A percentile compares a stretch with the other conserved stretches of the same genome.
Conservation (phyloP, 2,329 filamentous ascomycete species). For the Cladosporium sp. region DNA sequence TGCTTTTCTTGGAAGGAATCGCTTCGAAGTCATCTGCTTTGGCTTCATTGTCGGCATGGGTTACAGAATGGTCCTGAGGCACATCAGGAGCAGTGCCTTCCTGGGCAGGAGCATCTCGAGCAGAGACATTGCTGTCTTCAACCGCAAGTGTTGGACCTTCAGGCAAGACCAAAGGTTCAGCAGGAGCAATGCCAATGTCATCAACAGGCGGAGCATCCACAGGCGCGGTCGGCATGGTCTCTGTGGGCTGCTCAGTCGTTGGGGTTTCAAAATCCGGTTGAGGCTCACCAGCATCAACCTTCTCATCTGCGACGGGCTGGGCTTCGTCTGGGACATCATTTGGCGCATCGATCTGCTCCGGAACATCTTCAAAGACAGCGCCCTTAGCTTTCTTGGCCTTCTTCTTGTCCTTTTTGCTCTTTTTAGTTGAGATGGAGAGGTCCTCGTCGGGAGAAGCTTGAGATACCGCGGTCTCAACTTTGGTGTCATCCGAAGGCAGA, state of each 20-base stretch:
- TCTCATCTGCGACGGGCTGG: background rate
- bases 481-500: background rate
- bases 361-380: background rate
- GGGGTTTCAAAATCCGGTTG: background rate
- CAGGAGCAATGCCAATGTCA: background rate
- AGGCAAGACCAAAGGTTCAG: background rate
- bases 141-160: background rate
- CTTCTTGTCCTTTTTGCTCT: slow-evolving; percentile 42
- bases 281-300: no score
- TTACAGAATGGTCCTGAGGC: background rate
- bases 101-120: background rate
- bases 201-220: background rate
- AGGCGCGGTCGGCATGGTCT: background rate
- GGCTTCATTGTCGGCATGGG: background rate
- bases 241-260: background rate
- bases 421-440: slow-evolving; percentile 24
- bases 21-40: slow-evolving; percentile 14
- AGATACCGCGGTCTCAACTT: background rate
- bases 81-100: background rate
- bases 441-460: slow-evolving; percentile 18
- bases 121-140: background rate
- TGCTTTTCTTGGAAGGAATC: slow-evolving; percentile 21
- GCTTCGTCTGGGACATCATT: background rate
- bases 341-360: background rate
- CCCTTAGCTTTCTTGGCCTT: slow-evolving; percentile 27